Conservation (phyloP, 441 rosid genomes). For the Syzygium malaccense region DNA sequence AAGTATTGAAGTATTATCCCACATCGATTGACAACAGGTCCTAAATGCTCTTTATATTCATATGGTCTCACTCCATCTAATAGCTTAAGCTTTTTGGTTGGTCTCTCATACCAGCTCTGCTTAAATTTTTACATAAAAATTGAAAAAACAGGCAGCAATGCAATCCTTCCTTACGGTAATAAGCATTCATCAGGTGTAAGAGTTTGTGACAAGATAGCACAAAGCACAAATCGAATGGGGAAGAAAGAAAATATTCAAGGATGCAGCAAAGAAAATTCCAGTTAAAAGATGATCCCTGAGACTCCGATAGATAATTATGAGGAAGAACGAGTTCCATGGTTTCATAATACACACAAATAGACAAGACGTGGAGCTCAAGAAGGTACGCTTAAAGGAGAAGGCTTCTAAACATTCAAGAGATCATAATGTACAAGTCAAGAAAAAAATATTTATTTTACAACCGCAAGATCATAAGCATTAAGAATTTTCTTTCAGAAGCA, state of each 20-base stretch:
- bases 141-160: background rate
- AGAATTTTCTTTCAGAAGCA: background rate
- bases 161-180: background rate
- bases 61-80: too few species aligned
- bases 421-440: background rate
- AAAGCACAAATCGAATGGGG: background rate
- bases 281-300: background rate
- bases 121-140: background rate
- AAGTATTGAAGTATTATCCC: background rate
- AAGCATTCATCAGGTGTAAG: background rate
- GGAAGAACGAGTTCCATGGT: background rate
- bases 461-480: background rate
- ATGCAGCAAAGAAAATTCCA: background rate
- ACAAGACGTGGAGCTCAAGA: background rate
- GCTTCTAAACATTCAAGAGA: background rate
- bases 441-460: background rate
- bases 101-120: background rate
- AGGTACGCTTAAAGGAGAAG: background rate
- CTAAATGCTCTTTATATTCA: too few species aligned
- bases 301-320: background rate
- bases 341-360: background rate
- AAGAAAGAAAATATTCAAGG: background rate
- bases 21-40: too few species aligned
- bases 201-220: background rate
- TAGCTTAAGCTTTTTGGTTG: background rate